A percentile compares a stretch with the other conserved stretches of the same genome.
These are phyloP conservation scores for Boletellus deceptivus DNA, from an alignment of 1,284 basidiomycete genomes.

Conservation along the genomic window DNA sequence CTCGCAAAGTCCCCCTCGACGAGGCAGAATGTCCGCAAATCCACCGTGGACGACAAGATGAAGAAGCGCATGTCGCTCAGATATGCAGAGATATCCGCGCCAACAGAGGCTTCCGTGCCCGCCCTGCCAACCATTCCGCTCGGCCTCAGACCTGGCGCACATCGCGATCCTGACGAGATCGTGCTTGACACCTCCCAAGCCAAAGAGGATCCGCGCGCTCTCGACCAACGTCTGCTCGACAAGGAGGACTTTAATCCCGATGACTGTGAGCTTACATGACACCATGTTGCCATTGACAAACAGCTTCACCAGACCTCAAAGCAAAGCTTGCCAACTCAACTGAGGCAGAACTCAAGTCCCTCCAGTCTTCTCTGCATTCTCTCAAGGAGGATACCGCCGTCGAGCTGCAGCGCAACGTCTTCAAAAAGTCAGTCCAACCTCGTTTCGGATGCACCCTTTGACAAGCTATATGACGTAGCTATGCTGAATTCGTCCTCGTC, in stretches of 20 bases:
- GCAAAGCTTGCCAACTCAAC: constrained; percentile 77
- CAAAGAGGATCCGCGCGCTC: constrained; percentile 44
- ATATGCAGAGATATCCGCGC: constrained; percentile 78
- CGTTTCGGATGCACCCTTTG: background rate
- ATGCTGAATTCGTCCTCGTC: constrained; percentile 93
- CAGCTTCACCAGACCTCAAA: constrained; percentile 55
- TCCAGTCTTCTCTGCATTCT: constrained; percentile 67
- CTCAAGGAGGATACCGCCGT: constrained; percentile 65
- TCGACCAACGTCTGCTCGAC: constrained; percentile 63
- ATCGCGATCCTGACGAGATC: constrained; percentile 43
- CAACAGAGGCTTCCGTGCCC: constrained; percentile 52
- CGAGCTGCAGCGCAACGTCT: constrained; percentile 81
- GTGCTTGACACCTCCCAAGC: constrained; percentile 40
- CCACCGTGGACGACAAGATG: constrained; percentile 87
- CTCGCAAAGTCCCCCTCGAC: constrained; percentile 38
- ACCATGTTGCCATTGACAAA: background rate
- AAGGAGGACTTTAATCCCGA: constrained; percentile 80
- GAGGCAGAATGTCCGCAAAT: constrained; percentile 52
- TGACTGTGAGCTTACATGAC: constrained; percentile 54
- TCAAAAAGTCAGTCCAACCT: constrained; percentile 71
- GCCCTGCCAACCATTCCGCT: constrained; percentile 60
- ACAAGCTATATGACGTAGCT: constrained; percentile 50
- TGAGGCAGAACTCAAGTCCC: constrained; percentile 68
- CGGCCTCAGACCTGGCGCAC: constrained; percentile 33
- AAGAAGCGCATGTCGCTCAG: constrained; percentile 91